Percentiles rank a stretch among this genome's conserved stretches.
Conservation (phyloP, 2,329 filamentous ascomycete genomes). For the Alternaria panax region DNA sequence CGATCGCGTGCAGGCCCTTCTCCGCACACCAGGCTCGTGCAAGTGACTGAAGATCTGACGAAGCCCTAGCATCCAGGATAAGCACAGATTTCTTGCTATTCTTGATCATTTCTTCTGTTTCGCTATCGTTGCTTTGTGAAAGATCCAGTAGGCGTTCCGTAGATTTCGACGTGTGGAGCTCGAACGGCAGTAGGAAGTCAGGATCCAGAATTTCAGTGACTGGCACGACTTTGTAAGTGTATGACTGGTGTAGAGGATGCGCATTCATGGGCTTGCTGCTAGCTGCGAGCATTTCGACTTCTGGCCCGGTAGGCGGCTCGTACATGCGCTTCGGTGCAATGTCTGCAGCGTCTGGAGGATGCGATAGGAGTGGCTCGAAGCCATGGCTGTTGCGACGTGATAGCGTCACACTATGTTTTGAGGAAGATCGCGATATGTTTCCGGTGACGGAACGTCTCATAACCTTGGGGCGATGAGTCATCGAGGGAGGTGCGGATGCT, state of each 20-base stretch:
- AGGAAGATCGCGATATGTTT: constrained; percentile 41
- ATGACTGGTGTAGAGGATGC: constrained; percentile 53
- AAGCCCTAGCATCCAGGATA: constrained; percentile 61
- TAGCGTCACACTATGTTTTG: constrained; percentile 40
- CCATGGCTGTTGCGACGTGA: constrained; percentile 45
- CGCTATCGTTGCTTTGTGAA: constrained; percentile 16
- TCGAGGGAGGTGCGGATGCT: constrained; percentile 25
- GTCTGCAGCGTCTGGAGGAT: constrained; percentile 41
- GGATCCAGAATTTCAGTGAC: constrained; percentile 42
- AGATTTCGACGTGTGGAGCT: constrained; percentile 23
- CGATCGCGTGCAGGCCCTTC: constrained; percentile 75
- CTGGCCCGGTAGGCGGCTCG: constrained; percentile 22
- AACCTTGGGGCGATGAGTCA: constrained; percentile 28
- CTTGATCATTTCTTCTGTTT: constrained; percentile 12
- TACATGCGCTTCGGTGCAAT: constrained; percentile 38
- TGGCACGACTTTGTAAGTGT: constrained; percentile 47
- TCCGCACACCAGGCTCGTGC: constrained; percentile 77
- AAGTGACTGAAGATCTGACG: constrained; percentile 72
- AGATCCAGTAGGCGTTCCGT: constrained; percentile 25
- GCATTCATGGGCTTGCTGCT: constrained; percentile 34
- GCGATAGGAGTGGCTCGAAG: constrained; percentile 45
- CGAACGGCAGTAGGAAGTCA: constrained; percentile 38
- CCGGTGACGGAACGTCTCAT: constrained; percentile 33
- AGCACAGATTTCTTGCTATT: constrained; percentile 45
- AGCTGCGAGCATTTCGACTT: constrained; percentile 9